Percentiles rank a stretch among this genome's conserved stretches.
These are phyloP conservation scores for Aspergillus steynii DNA, from an alignment of 495 filamentous ascomycete genomes.

Conservation along the genomic window DNA sequence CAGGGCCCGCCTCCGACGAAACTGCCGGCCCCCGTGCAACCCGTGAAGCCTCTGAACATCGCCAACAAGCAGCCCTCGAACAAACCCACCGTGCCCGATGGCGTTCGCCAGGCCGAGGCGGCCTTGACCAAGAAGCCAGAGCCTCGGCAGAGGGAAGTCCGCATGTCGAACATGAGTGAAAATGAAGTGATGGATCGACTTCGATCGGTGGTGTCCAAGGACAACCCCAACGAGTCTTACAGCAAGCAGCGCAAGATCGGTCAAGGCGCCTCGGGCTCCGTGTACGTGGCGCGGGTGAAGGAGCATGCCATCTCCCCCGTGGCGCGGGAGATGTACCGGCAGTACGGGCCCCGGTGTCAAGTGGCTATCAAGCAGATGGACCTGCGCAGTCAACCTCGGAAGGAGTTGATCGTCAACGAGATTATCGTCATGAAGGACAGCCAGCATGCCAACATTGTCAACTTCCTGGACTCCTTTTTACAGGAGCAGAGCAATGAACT, in stretches of 20 bases:
- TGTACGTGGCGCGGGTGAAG: slow-evolving; percentile 94
- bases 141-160: slow-evolving; percentile 81
- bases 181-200: slow-evolving; percentile 95
- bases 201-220: slow-evolving; percentile 87
- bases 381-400: slow-evolving; percentile 91
- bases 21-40: slow-evolving; percentile 62
- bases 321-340: slow-evolving; percentile 65
- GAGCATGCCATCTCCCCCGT: slow-evolving; percentile 66
- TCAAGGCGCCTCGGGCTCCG: slow-evolving; percentile 94
- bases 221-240: slow-evolving; percentile 88
- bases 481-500: slow-evolving; percentile 89
- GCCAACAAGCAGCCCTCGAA: slow-evolving; percentile 66
- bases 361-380: slow-evolving; percentile 99
- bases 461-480: slow-evolving; percentile 95
- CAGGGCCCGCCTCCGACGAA: slow-evolving; percentile 49
- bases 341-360: slow-evolving; percentile 70
- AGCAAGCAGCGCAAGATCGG: slow-evolving; percentile 99
- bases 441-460: slow-evolving; percentile 97
- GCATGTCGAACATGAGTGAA: slow-evolving; percentile 97
- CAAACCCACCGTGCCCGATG: slow-evolving; percentile 54
- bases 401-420: slow-evolving; percentile 98
- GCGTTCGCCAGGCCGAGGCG: slow-evolving; percentile 77
- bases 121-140: slow-evolving; percentile 74
- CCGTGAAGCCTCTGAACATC: slow-evolving; percentile 89
- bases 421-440: slow-evolving; percentile 99